phyloP scores from a whole-genome alignment of 495 filamentous ascomycete species.

The Jackrogersella minutella region DNA sequence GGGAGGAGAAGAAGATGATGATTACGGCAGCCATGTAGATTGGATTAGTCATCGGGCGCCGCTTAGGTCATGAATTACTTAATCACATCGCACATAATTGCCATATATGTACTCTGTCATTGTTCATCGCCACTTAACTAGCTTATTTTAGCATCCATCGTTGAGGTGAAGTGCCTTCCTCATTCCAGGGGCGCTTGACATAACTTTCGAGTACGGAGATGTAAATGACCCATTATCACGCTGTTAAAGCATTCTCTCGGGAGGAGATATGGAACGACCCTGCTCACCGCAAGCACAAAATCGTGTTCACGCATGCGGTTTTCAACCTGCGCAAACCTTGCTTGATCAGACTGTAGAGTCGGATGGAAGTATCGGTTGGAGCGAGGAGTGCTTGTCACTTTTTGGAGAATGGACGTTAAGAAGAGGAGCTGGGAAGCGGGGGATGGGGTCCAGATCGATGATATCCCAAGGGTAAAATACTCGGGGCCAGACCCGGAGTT shows the following conservation, averaged over 20 bases:
- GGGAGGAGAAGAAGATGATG: no score
- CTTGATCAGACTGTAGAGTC: slow-evolving; percentile 42
- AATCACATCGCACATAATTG: no score
- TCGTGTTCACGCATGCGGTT: slow-evolving; percentile 58
- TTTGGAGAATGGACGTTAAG: slow-evolving; percentile 43
- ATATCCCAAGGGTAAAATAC: no score
- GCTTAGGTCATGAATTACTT: no score
- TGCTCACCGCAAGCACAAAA: slow-evolving; percentile 42
- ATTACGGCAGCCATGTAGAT: no score
- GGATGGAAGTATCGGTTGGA: slow-evolving; percentile 31
- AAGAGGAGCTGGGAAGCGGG: slow-evolving; percentile 36
- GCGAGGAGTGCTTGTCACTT: slow-evolving; percentile 35
- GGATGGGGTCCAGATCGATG: slow-evolving; percentile 15
- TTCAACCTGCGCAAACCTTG: slow-evolving; percentile 57
- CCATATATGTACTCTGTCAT: no score
- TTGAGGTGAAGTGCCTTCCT: slow-evolving; percentile 43
- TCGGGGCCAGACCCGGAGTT: no score
- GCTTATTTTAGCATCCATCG: slow-evolving; percentile 29
- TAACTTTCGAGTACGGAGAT: slow-evolving; percentile 15
- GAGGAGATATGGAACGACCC: slow-evolving; percentile 36
- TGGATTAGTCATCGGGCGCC: no score
- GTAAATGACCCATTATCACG: slow-evolving; percentile 17
- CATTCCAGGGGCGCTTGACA: slow-evolving; percentile 38
- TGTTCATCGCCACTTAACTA: not conserved
- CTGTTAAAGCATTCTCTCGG: slow-evolving; percentile 39